phyloP scores from a whole-genome alignment of 2,329 filamentous ascomycete species.

The Trichoderma aggressivum region DNA sequence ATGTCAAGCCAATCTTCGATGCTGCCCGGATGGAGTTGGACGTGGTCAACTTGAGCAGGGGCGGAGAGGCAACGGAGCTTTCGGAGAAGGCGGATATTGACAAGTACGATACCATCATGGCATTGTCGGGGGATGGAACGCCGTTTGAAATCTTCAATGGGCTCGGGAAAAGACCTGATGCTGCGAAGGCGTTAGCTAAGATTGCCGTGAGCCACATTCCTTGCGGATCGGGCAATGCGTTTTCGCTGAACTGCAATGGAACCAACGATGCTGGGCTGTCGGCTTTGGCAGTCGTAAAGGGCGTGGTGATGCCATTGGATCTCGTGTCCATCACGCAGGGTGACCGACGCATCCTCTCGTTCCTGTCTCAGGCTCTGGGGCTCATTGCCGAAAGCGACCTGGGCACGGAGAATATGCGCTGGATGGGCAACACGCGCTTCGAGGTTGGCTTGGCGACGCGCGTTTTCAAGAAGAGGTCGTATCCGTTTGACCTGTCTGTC shows the following conservation, averaged over 20 bases:
- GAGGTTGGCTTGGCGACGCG: constrained; percentile 79
- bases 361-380: constrained; percentile 85
- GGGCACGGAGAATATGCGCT: constrained; percentile 83
- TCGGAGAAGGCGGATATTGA: constrained; percentile 72
- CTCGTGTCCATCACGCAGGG: constrained; percentile 86
- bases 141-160: constrained; percentile 96
- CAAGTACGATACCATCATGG: constrained; percentile 78
- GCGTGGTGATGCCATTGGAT: constrained; percentile 77
- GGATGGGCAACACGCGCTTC: constrained; percentile 87
- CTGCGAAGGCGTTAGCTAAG: constrained; percentile 67
- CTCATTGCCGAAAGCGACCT: constrained; percentile 89
- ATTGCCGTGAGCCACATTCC: constrained; percentile 84
- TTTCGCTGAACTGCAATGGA: constrained; percentile 86
- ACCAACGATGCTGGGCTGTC: constrained; percentile 72
- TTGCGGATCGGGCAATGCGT: constrained; percentile 90
- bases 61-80: constrained; percentile 76
- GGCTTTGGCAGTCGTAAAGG: constrained; percentile 83
- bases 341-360: constrained; percentile 70
- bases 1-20: constrained; percentile 77
- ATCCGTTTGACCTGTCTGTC: constrained; percentile 84
- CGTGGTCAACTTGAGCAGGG: constrained; percentile 65
- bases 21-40: constrained; percentile 77
- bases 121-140: constrained; percentile 88
- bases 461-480: constrained; percentile 70
- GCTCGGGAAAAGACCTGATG: constrained; percentile 72